These are phyloP conservation scores for Cucumis melo DNA, from an alignment of 306 rosid species.

Conservation along the genomic window DNA sequence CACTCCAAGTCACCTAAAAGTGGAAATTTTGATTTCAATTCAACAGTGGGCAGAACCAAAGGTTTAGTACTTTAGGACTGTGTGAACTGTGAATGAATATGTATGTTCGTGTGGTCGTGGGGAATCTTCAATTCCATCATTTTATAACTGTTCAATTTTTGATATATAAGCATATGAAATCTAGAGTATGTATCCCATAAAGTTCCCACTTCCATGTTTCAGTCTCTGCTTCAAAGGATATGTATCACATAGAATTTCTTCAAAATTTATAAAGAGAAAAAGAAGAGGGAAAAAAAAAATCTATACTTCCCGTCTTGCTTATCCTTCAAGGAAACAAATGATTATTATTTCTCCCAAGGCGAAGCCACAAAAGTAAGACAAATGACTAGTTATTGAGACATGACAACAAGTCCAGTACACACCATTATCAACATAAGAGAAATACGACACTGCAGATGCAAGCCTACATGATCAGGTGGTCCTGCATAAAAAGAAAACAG, in stretches of 20 bases:
- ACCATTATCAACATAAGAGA: neutral
- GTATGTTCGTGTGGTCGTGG: neutral
- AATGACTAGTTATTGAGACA: neutral
- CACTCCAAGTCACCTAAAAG: neutral
- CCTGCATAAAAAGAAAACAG: neutral
- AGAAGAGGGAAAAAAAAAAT: neutral
- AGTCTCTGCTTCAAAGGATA: neutral
- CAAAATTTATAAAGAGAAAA: neutral
- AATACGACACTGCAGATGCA: neutral
- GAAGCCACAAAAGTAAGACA: neutral
- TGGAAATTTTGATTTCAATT: neutral
- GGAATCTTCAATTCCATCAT: neutral
- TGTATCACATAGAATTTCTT: neutral
- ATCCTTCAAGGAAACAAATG: neutral
- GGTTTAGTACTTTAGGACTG: neutral
- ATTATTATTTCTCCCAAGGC: neutral
- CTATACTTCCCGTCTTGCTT: neutral
- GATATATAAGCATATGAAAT: neutral
- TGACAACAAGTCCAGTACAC: constrained; percentile 4
- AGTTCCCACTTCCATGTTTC: neutral
- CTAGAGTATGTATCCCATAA: neutral
- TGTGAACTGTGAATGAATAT: neutral
- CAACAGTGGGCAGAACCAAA: neutral
- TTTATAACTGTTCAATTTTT: neutral
- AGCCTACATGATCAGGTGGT: neutral